Base-by-base conservation (phyloP, 192 early-diverging fungal genomes). In the Coemansia biformis region DNA sequence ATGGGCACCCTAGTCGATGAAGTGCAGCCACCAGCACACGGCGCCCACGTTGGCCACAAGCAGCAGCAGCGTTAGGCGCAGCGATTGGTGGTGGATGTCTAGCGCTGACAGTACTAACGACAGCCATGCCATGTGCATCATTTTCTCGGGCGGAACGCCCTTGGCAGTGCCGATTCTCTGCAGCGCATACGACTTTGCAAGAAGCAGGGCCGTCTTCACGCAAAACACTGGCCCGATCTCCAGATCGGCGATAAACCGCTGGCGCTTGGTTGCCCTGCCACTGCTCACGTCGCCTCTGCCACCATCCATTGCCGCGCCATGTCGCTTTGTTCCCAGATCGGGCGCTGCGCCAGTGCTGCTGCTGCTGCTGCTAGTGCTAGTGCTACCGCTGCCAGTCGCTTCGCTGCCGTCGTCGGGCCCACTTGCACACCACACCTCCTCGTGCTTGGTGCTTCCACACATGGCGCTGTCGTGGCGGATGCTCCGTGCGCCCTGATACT, bases 91-190 rank as follows among this genome's bases (percentile, higher is more conserved):
- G 33, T 49, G 59, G 8, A 70, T 58, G 38, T 70, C 67, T 13
- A 63, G 36, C 22, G 69, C 69, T 10, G 69, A 72, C 8, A 72
- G 45, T 8, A 65, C 36, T 19, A 72, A 34, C 15, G 69, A 56
- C 5, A 65, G 7, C 0, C 57, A 48, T 57, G 43, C 52, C 21
- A 65, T 5, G 43, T 55, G 50, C 31, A 44, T 28, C n/a, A 63
- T 15, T 17, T 14, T 24, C 16, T 23, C 41, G 5, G 36, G 32
- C 19, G 47, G 47, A 9, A 44, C 46, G n/a, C 40, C 31, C 11
- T 33, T 46, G 4, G 36, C 15, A 17, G 41, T 31, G 33, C 29
- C 44, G 22, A 64, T 22, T 5, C 30, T 31, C 34, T 71, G 67
- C 32, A 72, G 45, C 15, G 33, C 39, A 30, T 72, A 64, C 35